These are phyloP conservation scores for Saccharomyces eubayanus DNA, from an alignment of 805 yeast species.

Conservation along the genomic window DNA sequence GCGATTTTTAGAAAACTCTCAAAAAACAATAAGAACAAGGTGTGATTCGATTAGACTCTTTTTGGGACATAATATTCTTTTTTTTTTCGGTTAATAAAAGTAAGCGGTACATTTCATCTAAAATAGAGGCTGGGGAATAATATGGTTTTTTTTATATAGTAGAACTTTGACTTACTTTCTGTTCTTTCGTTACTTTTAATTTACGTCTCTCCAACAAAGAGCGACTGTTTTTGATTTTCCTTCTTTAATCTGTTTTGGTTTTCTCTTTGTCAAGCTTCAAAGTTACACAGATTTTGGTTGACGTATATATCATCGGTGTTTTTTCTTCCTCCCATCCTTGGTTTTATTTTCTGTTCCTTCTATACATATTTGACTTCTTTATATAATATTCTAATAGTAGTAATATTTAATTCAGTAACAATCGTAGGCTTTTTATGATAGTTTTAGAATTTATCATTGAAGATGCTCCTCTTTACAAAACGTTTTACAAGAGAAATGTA, in stretches of 20 bases:
- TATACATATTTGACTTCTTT: neutral
- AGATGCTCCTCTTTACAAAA: too few relatives aligned
- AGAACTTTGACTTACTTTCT: neutral
- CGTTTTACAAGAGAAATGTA: too few relatives aligned
- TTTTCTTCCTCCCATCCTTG: neutral
- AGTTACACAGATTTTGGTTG: neutral
- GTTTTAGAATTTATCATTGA: too few relatives aligned
- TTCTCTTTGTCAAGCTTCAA: neutral
- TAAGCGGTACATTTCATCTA: neutral
- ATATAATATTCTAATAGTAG: neutral
- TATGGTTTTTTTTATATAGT: neutral
- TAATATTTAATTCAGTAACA: neutral
- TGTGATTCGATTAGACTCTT: neutral
- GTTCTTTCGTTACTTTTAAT: neutral
- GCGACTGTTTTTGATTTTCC: neutral
- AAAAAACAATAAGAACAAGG: neutral
- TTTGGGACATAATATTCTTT: neutral
- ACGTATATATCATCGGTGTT: too few relatives aligned
- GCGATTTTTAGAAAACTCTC: constrained; percentile 20
- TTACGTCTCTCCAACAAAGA: neutral
- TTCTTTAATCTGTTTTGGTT: neutral
- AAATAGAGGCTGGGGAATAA: neutral
- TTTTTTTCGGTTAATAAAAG: neutral
- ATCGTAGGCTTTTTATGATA: neutral
- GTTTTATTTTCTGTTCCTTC: neutral